Percentiles rank a stretch among this genome's conserved stretches.
phyloP scores from a whole-genome alignment of 2,329 filamentous ascomycete genomes.

The Tolypocladium pustulatum region DNA sequence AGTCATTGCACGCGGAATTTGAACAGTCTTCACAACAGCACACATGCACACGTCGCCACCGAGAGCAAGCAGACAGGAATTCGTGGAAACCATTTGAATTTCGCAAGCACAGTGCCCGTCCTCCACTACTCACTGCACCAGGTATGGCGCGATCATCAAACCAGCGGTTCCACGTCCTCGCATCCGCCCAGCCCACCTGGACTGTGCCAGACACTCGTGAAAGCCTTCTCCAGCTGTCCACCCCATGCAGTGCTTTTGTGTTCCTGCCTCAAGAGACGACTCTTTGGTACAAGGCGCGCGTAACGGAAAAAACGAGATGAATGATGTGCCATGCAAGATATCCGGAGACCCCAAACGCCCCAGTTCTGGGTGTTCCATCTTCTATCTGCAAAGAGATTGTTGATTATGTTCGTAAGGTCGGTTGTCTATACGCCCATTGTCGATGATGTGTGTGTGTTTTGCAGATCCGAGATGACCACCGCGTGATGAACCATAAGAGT shows the following conservation, averaged over 20 bases:
- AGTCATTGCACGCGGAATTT: neutral
- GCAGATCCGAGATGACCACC: constrained; percentile 51
- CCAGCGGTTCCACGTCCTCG: constrained; percentile 53
- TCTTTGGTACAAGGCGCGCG: constrained; percentile 33
- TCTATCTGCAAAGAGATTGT: constrained; percentile 54
- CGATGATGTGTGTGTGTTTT: constrained; percentile 36
- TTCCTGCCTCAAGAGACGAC: constrained; percentile 29
- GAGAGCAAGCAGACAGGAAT: neutral
- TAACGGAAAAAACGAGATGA: constrained; percentile 34
- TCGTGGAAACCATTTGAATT: constrained; percentile 47
- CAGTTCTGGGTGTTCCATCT: constrained; percentile 55
- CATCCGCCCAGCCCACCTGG: constrained; percentile 28
- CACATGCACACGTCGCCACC: neutral
- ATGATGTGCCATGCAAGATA: constrained; percentile 62
- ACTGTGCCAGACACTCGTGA: constrained; percentile 41
- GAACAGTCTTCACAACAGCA: neutral
- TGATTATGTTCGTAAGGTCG: constrained; percentile 35
- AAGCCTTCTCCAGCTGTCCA: constrained; percentile 49
- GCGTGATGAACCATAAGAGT: constrained; percentile 36
- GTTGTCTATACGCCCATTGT: constrained; percentile 39
- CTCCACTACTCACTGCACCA: constrained; percentile 36
- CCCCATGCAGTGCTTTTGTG: constrained; percentile 40
- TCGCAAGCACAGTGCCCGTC: constrained; percentile 46
- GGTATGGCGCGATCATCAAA: constrained; percentile 55
- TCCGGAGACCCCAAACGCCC: constrained; percentile 71